Conservation (phyloP, 2,329 filamentous ascomycete species). For the Pestalotiopsis sp. region DNA sequence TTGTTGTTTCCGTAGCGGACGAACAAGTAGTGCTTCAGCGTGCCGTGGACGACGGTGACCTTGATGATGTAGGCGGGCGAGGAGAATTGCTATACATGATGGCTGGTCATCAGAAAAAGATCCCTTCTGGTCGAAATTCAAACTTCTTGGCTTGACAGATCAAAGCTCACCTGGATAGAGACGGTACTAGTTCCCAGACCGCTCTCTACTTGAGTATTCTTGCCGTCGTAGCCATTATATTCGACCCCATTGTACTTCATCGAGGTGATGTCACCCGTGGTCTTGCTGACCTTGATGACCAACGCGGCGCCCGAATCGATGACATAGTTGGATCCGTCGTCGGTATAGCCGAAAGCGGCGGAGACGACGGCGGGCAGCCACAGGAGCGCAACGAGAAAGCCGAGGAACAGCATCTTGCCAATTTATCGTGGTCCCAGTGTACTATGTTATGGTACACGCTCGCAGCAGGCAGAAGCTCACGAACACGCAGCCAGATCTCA, state of each 20-base stretch:
- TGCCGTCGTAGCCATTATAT: constrained; percentile 17
- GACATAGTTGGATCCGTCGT: constrained; percentile 40
- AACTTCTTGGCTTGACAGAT: neutral
- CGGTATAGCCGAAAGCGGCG: constrained; percentile 42
- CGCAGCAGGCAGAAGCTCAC: neutral
- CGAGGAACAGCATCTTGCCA: constrained; percentile 29
- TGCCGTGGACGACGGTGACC: constrained; percentile 36
- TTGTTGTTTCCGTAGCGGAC: constrained; percentile 39
- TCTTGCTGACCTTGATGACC: constrained; percentile 37
- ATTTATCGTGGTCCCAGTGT: neutral
- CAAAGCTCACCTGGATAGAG: constrained; percentile 22
- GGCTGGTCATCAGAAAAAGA: too few species aligned
- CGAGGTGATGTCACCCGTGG: constrained; percentile 37
- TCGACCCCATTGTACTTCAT: constrained; percentile 21
- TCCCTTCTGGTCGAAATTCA: too few species aligned
- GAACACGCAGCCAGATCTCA: neutral
- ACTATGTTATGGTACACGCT: neutral
- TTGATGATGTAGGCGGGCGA: constrained; percentile 34
- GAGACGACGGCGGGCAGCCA: constrained; percentile 31
- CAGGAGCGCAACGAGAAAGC: constrained; percentile 27
- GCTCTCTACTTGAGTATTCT: constrained; percentile 30
- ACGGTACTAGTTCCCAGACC: constrained; percentile 35
- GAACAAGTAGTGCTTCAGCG: constrained; percentile 37
- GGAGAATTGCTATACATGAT: constrained; percentile 17
- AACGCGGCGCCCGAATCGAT: constrained; percentile 36